Conservation (phyloP, 2,329 filamentous ascomycete genomes). For the Juglanconis oblonga region DNA sequence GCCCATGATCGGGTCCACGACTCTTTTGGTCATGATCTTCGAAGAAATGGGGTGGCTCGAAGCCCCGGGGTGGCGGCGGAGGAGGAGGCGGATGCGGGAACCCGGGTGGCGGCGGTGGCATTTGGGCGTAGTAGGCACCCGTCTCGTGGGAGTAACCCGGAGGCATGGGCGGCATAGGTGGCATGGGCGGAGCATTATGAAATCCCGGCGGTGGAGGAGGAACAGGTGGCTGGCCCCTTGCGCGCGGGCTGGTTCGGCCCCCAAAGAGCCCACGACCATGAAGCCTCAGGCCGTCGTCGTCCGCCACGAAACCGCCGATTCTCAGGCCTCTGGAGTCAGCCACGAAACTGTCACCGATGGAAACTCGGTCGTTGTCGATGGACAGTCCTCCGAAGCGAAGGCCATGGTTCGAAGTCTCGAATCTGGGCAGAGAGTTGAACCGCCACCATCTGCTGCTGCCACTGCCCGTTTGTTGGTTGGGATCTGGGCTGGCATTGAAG, state of each 20-base stretch:
- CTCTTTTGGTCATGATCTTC: background rate
- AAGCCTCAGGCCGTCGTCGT: conserved; percentile 36
- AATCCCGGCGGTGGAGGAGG: background rate
- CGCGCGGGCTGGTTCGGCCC: background rate
- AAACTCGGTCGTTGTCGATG: conserved; percentile 41
- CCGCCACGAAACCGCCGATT: conserved; percentile 42
- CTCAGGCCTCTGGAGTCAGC: conserved; percentile 44
- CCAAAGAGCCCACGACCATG: conserved; percentile 9
- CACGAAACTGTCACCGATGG: conserved; percentile 40
- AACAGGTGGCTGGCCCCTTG: background rate
- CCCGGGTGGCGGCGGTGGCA: conserved; percentile 8
- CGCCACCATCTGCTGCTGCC: conserved; percentile 13
- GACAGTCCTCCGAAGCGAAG: conserved; percentile 37
- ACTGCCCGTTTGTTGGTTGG: conserved; percentile 13
- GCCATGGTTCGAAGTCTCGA: conserved; percentile 19
- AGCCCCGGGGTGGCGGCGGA: background rate
- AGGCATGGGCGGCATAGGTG: conserved; percentile 2
- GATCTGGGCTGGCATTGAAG: conserved; percentile 21
- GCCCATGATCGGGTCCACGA: background rate
- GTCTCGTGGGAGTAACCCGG: background rate
- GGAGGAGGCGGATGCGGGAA: background rate
- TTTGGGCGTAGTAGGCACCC: background rate
- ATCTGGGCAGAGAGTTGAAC: conserved; percentile 20
- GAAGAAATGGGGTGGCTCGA: background rate
- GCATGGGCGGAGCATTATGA: background rate